A percentile compares a stretch with the other conserved stretches of the same genome.
phyloP scores from a whole-genome alignment of 2,329 filamentous ascomycete species.

The Aspergillus aculeatus region DNA sequence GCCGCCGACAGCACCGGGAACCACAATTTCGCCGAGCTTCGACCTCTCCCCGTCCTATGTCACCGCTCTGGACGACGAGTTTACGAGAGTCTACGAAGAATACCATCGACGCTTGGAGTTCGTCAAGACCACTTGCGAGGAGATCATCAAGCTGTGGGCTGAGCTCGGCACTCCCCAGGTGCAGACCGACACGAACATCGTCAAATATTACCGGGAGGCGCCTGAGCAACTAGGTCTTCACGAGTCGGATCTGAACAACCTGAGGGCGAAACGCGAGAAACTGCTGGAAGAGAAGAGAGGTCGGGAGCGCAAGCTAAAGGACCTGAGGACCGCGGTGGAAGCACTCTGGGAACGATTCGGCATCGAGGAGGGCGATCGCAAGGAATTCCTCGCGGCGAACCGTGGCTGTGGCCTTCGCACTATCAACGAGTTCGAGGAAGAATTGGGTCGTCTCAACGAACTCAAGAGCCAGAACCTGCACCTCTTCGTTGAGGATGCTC shows the following conservation, averaged over 20 bases:
- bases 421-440: constrained; percentile 95
- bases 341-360: constrained; percentile 84
- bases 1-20: constrained; percentile 75
- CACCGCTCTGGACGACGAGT: constrained; percentile 81
- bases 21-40: constrained; percentile 76
- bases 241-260: constrained; percentile 73
- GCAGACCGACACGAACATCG: constrained; percentile 82
- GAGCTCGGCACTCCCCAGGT: constrained; percentile 92
- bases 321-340: constrained; percentile 76
- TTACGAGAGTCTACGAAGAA: constrained; percentile 93
- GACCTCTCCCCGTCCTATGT: constrained; percentile 92
- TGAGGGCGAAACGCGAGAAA: constrained; percentile 75
- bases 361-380: constrained; percentile 77
- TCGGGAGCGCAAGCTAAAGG: constrained; percentile 73
- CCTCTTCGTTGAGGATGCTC: constrained; percentile 90
- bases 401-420: constrained; percentile 86
- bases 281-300: constrained; percentile 83
- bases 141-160: constrained; percentile 92
- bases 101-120: constrained; percentile 78
- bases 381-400: constrained; percentile 80
- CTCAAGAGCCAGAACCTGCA: constrained; percentile 94
- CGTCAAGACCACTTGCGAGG: constrained; percentile 72
- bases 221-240: constrained; percentile 94
- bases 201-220: constrained; percentile 84
- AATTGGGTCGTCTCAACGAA: constrained; percentile 81